Conservation (phyloP, 2,329 filamentous ascomycete species). For the Trichoderma arundinaceum region DNA sequence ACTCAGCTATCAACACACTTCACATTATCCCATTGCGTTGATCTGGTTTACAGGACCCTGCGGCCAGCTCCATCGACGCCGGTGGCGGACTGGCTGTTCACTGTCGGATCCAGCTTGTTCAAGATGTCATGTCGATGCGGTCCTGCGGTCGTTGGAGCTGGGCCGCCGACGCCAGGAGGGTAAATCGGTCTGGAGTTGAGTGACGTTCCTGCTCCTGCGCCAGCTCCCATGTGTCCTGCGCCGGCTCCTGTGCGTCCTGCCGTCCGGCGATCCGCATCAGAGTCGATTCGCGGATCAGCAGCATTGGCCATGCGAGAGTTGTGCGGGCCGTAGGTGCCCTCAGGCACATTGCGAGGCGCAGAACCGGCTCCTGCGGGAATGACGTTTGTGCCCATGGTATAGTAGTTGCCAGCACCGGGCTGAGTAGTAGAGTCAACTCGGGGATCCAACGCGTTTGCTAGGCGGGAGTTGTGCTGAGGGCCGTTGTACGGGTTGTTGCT, state of each 20-base stretch:
- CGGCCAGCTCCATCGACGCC: slow-evolving; percentile 4
- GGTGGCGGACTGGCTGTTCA: slow-evolving; percentile 26
- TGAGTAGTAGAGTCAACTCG: slow-evolving; percentile 49
- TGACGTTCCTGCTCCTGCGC: not conserved
- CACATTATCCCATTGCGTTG: not conserved
- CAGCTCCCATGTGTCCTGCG: not conserved
- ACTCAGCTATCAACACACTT: not conserved
- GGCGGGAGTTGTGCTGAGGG: slow-evolving; percentile 43
- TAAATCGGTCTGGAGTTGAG: not conserved
- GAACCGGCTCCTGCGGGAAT: not conserved
- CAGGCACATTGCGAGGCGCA: slow-evolving; percentile 12
- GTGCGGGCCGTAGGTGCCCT: slow-evolving; percentile 40
- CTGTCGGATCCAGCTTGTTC: slow-evolving; percentile 33
- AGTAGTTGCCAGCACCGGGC: slow-evolving; percentile 8
- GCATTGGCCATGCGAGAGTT: slow-evolving; percentile 50
- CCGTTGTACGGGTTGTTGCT: slow-evolving; percentile 23
- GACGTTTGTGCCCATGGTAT: slow-evolving; percentile 19
- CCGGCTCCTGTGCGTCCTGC: not conserved
- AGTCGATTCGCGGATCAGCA: slow-evolving; percentile 54
- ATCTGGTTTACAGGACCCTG: not conserved
- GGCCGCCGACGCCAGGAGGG: slow-evolving; percentile 20
- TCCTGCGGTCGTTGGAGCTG: slow-evolving; percentile 32
- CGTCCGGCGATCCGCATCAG: slow-evolving; percentile 22
- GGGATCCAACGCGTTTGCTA: slow-evolving; percentile 54
- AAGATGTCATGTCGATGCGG: slow-evolving; percentile 32